Base-by-base conservation (phyloP, 2,329 filamentous ascomycete species). In the Colletotrichum navitas region DNA sequence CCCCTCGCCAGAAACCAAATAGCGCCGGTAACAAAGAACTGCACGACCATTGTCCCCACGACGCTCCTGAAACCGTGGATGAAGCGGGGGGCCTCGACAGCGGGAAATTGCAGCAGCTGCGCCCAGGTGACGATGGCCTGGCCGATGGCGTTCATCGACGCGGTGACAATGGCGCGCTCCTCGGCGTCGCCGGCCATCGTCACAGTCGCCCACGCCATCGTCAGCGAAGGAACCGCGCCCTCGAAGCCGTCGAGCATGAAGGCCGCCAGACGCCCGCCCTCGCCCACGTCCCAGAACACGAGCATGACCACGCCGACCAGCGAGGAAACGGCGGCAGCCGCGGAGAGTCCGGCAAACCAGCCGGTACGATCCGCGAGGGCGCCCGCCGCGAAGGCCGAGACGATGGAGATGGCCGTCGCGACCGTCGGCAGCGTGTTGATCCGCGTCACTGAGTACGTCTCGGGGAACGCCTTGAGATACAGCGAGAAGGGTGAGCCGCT, bases 121-220 rank as follows among this genome's bases (percentile, higher is more conserved):
- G 78, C 80, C 58, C 82, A 81, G 0, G 82, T 82, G 16, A 78
- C 80, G 43, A 84, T 82, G 2, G 78, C 82, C 71, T 84, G 82
- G 1, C 82, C 82, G 59, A 84, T 81, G 7, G 82, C 80, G 59
- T 83, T 84, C 81, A 84, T 84, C 39, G 81, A 83, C 0, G 81
- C 81, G 21, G 80, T 83, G 7, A 83, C 81, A 2, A 83, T 77
- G 1, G 82, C 82, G 26, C 82, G 77, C 71, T 84, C 82, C 65
- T 84, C 82, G 10, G 81, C 80, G 54, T 82, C 80, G 14, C 80
- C 77, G 2, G 78, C 76, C 80, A 82, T 82, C 11, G 78, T 74
- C 2, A 81, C 75, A 0, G 81, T 81, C 29, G 81, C 81, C 82
- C 81, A 83, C 12, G 78, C 79, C 82, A 83, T 83, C 10, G 79